A percentile compares a stretch with the other conserved stretches of the same genome.
These are phyloP conservation scores for Hypoxylon rickii DNA, from an alignment of 495 filamentous ascomycete genomes.

Conservation along the genomic window DNA sequence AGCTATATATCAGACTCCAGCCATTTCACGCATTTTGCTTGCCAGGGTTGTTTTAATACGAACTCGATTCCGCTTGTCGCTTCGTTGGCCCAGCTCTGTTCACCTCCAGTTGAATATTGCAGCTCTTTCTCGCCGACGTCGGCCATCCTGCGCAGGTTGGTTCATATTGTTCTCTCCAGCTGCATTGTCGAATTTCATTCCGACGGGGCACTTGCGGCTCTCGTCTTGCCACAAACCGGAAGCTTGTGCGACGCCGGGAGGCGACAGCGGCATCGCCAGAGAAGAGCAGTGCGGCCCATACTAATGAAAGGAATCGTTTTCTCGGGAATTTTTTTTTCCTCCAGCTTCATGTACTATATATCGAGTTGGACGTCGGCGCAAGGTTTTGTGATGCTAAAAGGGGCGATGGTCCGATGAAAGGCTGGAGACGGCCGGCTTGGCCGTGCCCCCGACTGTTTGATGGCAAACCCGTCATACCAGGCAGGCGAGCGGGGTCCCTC, in stretches of 20 bases:
- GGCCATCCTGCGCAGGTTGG: conserved; percentile 3
- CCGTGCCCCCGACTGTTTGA: conserved; percentile 20
- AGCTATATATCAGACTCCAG: conserved; percentile 30
- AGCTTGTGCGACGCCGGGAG: conserved; percentile 32
- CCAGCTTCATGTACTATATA: conserved; percentile 36
- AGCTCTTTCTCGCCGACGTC: not conserved
- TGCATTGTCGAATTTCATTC: conserved; percentile 14
- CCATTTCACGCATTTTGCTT: conserved; percentile 22
- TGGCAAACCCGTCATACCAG: conserved; percentile 26
- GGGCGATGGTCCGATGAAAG: conserved; percentile 6
- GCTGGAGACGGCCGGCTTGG: conserved; percentile 11
- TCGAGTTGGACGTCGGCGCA: conserved; percentile 17
- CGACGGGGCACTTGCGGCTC: conserved; percentile 24
- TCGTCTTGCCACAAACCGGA: conserved; percentile 24
- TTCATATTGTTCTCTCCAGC: conserved; percentile 18
- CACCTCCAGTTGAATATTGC: not conserved
- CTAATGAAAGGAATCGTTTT: conserved; percentile 30
- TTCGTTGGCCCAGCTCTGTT: conserved; percentile 1
- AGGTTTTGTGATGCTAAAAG: conserved; percentile 19
- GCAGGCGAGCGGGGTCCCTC: conserved; percentile 25
- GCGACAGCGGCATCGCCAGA: conserved; percentile 30
- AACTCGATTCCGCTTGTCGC: conserved; percentile 16
- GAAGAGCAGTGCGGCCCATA: conserved; percentile 25
- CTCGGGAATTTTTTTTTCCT: conserved; percentile 17
- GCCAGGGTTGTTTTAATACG: conserved; percentile 19